Evolutionary conservation across 306 rosid species (phyloP), one percentile per base, ranked within the genome.

Genomic region (Vachellia collinsii): DNA sequence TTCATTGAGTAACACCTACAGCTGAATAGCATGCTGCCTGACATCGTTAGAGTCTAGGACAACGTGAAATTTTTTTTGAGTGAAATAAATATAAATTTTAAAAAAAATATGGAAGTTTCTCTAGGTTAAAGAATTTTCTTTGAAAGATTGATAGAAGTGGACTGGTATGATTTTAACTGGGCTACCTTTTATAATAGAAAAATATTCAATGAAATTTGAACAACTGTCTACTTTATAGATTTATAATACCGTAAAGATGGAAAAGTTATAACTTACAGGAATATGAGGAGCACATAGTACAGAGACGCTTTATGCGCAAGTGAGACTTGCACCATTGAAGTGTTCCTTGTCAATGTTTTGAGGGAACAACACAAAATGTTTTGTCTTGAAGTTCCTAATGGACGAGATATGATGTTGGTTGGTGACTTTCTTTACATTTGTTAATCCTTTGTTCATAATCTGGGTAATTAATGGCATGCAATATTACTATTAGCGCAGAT

Each of bases 381-480:
- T 77, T 66, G 71, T 54, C 54, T 50, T 66, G 11, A 67, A 66
- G 36, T 41, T 54, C 39, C 74, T 51, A 38, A 14, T 16, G 53
- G 63, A 38, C 23, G 42, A 20, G 6, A 12, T 16, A 34, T 65
- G 50, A 43, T 22, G 37, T 65, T 77, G 74, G 37, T 29, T 53
- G 50, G 44, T 66, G 62, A 4, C 42, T 64, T 19, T 74, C 29
- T 70, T 11, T 59, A 36, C 11, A 22, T 22, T 59, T 59, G 3
- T 59, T 59, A 59, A 66, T 19, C 29, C 11, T 23, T n/a, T 17
- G 8, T 51, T 79, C 44, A 6, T 50, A 77, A 63, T 72, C n/a
- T 77, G 72, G 25, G 50, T 29, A 39, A 72, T 68, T 44, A 74
- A 66, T 76, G 72, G 69, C 62, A 20, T 53, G 80, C 41, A 50